Base-by-base conservation (phyloP, 129 eudicot genomes). In the Flaveria robusta region DNA sequence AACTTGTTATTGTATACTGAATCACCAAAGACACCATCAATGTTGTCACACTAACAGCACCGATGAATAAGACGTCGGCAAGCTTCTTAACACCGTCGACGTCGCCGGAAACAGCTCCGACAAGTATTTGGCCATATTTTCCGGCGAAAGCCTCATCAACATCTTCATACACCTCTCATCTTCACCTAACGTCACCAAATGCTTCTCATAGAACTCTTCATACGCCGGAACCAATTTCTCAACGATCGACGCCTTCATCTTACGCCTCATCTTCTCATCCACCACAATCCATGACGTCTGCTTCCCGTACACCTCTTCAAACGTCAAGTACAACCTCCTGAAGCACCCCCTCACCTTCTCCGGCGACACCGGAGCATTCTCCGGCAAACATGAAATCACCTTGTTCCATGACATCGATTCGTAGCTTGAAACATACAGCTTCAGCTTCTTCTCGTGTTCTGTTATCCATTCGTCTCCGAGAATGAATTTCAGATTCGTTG, bases 381-480 rank as follows among this genome's bases (percentile, higher is more conserved):
- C 47, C 9, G 87, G 84, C 23, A 91, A 9, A 13, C 88, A 60
- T 29, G 77, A 26, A 24, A 86, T 70, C 78, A 86, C 88, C 68
- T 86, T 87, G 54, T 72, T 69, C 94, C 94, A 91, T 65, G 83
- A 84, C 45, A 81, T 43, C 73, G 81, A 66, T 43, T 88, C 90
- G 78, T 88, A 91, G 42, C 74, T 81, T 5, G 79, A 66, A 27
- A 83, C 88, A 69, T 84, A 86, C 47, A 79, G 75, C 34, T 79
- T 80, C 71, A 88, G 77, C 75, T 83, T 91, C 3, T 37, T 42
- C 20, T 86, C 91, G 63, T 88, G 88, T 27, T 81, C 83, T 1
- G 78, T 18, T 14, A 88, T 26, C 97, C 97, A 88, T 2, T 86
- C 86, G 7, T 85, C 90, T 66, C 97, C 97, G 27, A 91, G 82